phyloP scores from a whole-genome alignment of 345 rosid species.

The Arabidopsis suecica region DNA sequence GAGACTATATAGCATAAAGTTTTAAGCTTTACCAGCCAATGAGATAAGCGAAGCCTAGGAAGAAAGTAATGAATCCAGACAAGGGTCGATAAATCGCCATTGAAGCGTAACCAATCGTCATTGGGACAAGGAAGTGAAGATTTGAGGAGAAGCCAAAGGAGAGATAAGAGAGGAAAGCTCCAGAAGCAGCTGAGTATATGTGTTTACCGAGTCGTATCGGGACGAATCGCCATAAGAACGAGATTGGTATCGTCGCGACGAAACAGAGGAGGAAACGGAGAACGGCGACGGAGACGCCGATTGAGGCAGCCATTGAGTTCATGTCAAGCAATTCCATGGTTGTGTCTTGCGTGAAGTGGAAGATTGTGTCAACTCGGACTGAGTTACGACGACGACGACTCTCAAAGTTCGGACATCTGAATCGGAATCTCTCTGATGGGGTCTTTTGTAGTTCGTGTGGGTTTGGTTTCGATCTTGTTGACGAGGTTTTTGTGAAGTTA shows the following conservation, averaged over 20 bases:
- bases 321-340: constrained; percentile 52
- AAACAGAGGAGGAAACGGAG: constrained; percentile 85
- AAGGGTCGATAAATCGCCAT: constrained; percentile 71
- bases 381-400: constrained; percentile 26
- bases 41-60: constrained; percentile 78
- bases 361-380: background rate
- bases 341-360: background rate
- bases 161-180: constrained; percentile 73
- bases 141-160: constrained; percentile 90
- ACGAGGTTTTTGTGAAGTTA: too few species aligned
- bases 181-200: constrained; percentile 68
- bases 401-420: background rate
- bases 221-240: constrained; percentile 65
- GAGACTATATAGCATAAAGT: background rate
- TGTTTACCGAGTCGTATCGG: constrained; percentile 72
- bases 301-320: constrained; percentile 71
- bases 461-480: too few species aligned
- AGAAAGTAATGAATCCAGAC: constrained; percentile 76
- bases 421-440: too few species aligned
- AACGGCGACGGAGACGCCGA: constrained; percentile 90
- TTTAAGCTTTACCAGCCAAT: constrained; percentile 74
- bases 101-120: constrained; percentile 73
- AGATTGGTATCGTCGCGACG: constrained; percentile 81
- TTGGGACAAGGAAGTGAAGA: constrained; percentile 89
- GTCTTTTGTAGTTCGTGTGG: too few species aligned